A percentile compares a stretch with the other conserved stretches of the same genome.
Conservation (phyloP, 768 basidiomycete genomes). For the Tylopilus intermedius region DNA sequence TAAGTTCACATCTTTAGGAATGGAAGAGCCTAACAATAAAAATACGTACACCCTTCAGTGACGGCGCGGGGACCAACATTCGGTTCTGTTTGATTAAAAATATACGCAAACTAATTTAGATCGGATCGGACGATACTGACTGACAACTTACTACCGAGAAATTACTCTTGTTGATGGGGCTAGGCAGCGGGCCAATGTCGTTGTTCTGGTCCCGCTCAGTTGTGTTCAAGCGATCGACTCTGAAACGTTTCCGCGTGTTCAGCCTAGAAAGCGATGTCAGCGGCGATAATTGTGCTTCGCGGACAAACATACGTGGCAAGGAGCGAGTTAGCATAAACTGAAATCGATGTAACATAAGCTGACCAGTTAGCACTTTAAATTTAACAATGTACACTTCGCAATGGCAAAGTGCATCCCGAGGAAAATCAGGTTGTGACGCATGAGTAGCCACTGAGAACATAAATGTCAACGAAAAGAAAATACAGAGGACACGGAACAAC, state of each 20-base stretch:
- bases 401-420: slow-evolving; percentile 34
- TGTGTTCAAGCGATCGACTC: slow-evolving; percentile 21
- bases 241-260: slow-evolving; percentile 30
- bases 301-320: slow-evolving; percentile 29
- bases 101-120: neutral
- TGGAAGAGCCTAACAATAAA: neutral
- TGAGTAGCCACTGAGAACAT: slow-evolving; percentile 24
- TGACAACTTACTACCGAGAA: slow-evolving; percentile 18
- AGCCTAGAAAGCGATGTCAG: slow-evolving; percentile 11
- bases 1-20: neutral
- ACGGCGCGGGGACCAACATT: slow-evolving; percentile 18
- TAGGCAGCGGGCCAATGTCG: slow-evolving; percentile 8
- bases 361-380: no score
- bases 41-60: slow-evolving; percentile 22
- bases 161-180: slow-evolving; percentile 18
- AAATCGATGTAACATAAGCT: neutral
- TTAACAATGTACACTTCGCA: slow-evolving; percentile 24
- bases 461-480: neutral
- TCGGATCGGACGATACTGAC: neutral
- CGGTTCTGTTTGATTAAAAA: slow-evolving; percentile 17
- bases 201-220: slow-evolving; percentile 25
- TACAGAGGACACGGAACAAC: slow-evolving; percentile 1
- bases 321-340: slow-evolving; percentile 32
- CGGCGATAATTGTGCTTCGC: neutral
- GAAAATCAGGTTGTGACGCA: slow-evolving; percentile 35